Conservation (phyloP, 345 rosid genomes). For the Ceriops tagal region DNA sequence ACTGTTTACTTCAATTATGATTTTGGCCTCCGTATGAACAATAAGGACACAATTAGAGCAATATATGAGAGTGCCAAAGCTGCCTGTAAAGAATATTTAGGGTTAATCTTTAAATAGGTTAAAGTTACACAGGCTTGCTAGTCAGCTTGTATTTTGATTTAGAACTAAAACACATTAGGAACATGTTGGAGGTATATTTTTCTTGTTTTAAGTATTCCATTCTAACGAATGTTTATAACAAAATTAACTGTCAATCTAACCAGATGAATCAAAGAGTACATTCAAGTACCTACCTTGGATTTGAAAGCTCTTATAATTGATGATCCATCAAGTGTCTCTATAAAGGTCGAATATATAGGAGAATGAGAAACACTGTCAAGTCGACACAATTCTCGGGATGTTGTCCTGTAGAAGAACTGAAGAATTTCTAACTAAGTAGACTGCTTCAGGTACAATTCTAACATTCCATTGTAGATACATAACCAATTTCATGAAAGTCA, state of each 20-base stretch:
- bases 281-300: conserved; percentile 50
- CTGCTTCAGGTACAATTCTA: not conserved
- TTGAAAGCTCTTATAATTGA: conserved; percentile 88
- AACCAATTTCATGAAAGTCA: no score
- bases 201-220: not conserved
- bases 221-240: not conserved
- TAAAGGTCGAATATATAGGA: conserved; percentile 84
- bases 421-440: conserved; percentile 29
- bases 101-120: no score
- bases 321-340: conserved; percentile 87
- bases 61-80: no score
- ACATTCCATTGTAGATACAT: no score
- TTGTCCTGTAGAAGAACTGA: conserved; percentile 93
- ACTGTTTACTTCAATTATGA: no score
- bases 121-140: no score
- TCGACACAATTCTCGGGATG: conserved; percentile 88
- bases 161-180: no score
- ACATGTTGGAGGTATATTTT: no score
- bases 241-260: not conserved
- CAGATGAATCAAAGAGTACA: not conserved
- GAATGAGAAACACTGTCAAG: conserved; percentile 91
- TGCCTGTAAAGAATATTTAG: no score
- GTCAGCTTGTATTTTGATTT: no score
- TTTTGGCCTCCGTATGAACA: no score
- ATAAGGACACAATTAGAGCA: no score